Base-by-base conservation (phyloP, 31 red algal species). In the Porphyra umbilicalis region DNA sequence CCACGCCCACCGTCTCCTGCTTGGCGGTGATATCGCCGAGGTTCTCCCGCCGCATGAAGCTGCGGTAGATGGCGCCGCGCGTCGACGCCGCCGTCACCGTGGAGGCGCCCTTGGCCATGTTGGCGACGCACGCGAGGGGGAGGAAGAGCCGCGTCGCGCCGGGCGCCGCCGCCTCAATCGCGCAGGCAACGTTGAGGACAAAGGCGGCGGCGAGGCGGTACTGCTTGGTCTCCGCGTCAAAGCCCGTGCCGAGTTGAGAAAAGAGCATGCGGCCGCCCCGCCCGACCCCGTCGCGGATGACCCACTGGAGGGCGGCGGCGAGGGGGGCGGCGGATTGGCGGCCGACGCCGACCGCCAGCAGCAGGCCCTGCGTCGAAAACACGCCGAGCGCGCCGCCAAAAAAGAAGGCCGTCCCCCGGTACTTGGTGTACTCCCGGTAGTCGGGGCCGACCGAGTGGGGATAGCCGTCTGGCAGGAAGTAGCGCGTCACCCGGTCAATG, bases 1-100 rank as follows among this genome's bases (percentile, higher is more conserved):
- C 87, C 9, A 98, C 95, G 80, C 90, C 89, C 29, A 94, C 89
- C 8, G 95, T 92, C 81, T 94, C 91, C 84, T 94, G 92, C 78
- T 98, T 98, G 80, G 95, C 95, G 32, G 89, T 94, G 83, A 98
- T 98, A 44, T 98, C 95, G 74, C 95, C 95, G 44, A 98, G 89
- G 75, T 98, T 98, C 77, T 98, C 95, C 35, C 86, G 80, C 16
- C 95, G 83, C 89, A 98, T 94, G 87, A 98, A 98, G 75, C 85
- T 89, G 33, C 84, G 88, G 79, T 94, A 98, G 42, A 98, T 94
- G 8, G 95, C 92, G 80, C 92, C 91, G 16, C 95, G 81, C 20
- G 92, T 94, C 75, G 91, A 94, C 14, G 95, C 95, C 9, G 92
- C 92, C 11, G 95, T 91, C 35, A 98, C 88, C 32, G 95, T 94